Percentiles rank a stretch among this genome's conserved stretches.
Conservation (phyloP, 208 protist genomes). For the Strigomonas culicis region DNA sequence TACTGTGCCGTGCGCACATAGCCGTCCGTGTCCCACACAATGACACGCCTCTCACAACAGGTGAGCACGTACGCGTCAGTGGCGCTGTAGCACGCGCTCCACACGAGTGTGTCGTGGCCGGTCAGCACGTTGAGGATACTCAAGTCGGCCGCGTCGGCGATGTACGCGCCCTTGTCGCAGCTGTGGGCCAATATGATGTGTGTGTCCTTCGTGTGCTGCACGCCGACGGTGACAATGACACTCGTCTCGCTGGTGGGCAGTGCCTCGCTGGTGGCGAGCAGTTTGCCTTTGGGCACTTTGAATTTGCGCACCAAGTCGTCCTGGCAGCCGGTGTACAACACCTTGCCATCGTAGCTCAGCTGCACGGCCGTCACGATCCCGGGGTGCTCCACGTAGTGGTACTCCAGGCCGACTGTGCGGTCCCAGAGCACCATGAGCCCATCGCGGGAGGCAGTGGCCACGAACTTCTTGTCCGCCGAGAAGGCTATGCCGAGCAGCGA, state of each 20-base stretch:
- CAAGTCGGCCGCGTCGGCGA: conserved; percentile 29
- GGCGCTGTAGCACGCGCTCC: conserved; percentile 38
- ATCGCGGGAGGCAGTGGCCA: conserved; percentile 48
- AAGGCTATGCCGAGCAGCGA: conserved; percentile 47
- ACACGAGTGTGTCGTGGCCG: conserved; percentile 47
- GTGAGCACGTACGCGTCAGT: conserved; percentile 45
- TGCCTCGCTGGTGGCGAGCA: conserved; percentile 19
- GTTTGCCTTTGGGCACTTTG: conserved; percentile 29
- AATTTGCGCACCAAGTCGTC: conserved; percentile 48
- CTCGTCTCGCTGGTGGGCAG: conserved; percentile 21
- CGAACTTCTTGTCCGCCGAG: conserved; percentile 49
- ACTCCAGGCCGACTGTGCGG: conserved; percentile 40
- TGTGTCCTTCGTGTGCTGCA: conserved; percentile 41
- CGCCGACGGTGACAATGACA: conserved; percentile 45
- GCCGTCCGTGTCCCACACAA: conserved; percentile 34
- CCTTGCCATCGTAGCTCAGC: conserved; percentile 43
- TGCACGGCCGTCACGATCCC: conserved; percentile 52
- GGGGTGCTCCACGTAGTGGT: conserved; percentile 48
- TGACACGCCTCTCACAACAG: conserved; percentile 46
- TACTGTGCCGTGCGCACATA: conserved; percentile 27
- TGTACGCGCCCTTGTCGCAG: conserved; percentile 37
- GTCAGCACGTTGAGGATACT: conserved; percentile 24
- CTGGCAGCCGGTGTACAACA: conserved; percentile 62
- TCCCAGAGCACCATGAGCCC: conserved; percentile 52
- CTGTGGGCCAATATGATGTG: conserved; percentile 45